phyloP scores from a whole-genome alignment of 1,139 yeast species.

The Kluyveromyces sp. region DNA sequence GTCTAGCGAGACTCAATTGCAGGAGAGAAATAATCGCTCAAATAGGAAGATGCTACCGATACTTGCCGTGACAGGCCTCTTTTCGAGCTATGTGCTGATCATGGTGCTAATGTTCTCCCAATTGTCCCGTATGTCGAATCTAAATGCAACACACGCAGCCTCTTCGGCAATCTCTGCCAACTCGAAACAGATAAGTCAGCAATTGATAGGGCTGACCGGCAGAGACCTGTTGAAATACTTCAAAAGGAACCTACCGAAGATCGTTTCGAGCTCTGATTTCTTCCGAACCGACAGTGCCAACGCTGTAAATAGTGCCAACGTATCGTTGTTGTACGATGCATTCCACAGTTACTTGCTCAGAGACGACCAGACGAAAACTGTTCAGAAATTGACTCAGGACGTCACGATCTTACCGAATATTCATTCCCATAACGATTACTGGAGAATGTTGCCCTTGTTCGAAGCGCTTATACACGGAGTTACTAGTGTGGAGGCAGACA shows the following conservation, averaged over 20 bases:
- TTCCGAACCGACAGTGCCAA: background rate
- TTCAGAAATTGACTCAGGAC: constrained; percentile 39
- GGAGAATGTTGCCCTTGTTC: constrained; percentile 55
- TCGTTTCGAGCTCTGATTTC: background rate
- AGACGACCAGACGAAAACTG: constrained; percentile 10
- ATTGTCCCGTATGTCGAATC: background rate
- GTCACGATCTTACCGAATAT: constrained; percentile 42
- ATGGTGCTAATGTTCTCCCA: constrained; percentile 4
- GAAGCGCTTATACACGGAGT: constrained; percentile 57
- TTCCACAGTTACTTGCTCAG: constrained; percentile 1
- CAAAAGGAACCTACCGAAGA: constrained; percentile 1
- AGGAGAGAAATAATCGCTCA: too few species aligned
- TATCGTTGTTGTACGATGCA: constrained; percentile 3
- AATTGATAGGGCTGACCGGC: constrained; percentile 5
- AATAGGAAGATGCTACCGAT: constrained; percentile 1
- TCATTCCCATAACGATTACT: constrained; percentile 74
- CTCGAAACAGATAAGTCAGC: background rate
- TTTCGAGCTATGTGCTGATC: constrained; percentile 2
- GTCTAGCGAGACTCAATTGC: too few species aligned
- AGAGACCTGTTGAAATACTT: constrained; percentile 3
- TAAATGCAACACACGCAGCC: background rate
- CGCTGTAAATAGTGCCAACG: background rate
- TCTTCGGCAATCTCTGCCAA: background rate
- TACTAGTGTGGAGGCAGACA: constrained; percentile 63
- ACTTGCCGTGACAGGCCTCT: background rate